Evolutionary conservation across 495 filamentous ascomycete genomes (phyloP).

Genomic region (Penicillium flavigenum): DNA sequence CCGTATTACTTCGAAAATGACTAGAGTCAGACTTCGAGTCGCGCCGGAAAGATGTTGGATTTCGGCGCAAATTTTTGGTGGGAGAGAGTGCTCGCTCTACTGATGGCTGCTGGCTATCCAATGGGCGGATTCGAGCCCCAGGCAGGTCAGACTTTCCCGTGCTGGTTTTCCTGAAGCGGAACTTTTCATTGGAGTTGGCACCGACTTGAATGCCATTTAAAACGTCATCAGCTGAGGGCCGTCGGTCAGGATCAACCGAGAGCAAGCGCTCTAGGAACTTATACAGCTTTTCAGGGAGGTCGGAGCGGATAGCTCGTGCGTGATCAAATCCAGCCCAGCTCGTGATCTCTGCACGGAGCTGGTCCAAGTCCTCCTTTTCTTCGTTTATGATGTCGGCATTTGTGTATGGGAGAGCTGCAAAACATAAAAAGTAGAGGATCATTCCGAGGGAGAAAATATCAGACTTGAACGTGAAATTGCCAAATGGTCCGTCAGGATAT

Average conservation of each 20-base stretch:
- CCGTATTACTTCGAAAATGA: conserved; percentile 21
- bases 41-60: conserved; percentile 28
- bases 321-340: conserved; percentile 85
- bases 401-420: conserved; percentile 80
- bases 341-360: conserved; percentile 81
- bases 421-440: conserved; percentile 98
- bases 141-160: conserved; percentile 50
- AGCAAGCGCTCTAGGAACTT: conserved; percentile 77
- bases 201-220: conserved; percentile 75
- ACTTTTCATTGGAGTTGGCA: conserved; percentile 56
- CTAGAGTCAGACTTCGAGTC: conserved; percentile 35
- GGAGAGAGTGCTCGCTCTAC: conserved; percentile 35
- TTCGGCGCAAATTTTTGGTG: conserved; percentile 29
- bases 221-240: conserved; percentile 86
- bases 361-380: conserved; percentile 86
- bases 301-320: conserved; percentile 66
- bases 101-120: conserved; percentile 47
- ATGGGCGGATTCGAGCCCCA: conserved; percentile 56
- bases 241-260: conserved; percentile 69
- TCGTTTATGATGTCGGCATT: conserved; percentile 83
- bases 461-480: conserved; percentile 92
- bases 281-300: conserved; percentile 86
- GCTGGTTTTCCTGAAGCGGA: conserved; percentile 48
- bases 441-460: conserved; percentile 97
- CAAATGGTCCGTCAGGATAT: conserved; percentile 64